phyloP scores from a whole-genome alignment of 2,329 filamentous ascomycete species.

The Neofusicoccum sp. region DNA sequence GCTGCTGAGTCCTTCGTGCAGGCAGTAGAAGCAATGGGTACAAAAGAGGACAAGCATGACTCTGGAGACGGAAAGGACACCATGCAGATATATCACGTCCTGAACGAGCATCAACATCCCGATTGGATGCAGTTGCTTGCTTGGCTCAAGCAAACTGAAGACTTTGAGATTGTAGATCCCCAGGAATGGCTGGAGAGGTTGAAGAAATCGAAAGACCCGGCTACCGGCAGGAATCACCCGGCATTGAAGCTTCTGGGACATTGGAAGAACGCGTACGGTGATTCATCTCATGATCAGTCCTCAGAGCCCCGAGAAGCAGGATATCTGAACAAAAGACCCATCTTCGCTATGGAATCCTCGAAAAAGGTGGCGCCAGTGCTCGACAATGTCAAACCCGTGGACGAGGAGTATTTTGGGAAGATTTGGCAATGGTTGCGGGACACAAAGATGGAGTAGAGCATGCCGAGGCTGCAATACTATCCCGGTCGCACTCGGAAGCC shows the following conservation, averaged over 20 bases:
- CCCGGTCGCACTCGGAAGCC: too few relatives aligned
- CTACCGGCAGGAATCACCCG: conserved; percentile 39
- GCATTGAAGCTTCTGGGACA: conserved; percentile 52
- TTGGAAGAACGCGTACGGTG: conserved; percentile 46
- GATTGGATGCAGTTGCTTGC: conserved; percentile 51
- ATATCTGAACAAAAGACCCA: conserved; percentile 4
- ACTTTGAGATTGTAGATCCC: conserved; percentile 46
- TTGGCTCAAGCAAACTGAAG: conserved; percentile 44
- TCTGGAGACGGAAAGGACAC: neutral
- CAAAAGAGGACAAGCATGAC: conserved; percentile 14
- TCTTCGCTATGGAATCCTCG: conserved; percentile 41
- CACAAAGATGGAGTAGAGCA: neutral
- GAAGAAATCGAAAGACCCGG: conserved; percentile 27
- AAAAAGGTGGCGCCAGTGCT: conserved; percentile 39
- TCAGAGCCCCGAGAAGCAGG: neutral
- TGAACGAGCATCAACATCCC: conserved; percentile 49
- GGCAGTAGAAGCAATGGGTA: conserved; percentile 22
- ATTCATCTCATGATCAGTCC: neutral
- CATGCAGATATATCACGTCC: conserved; percentile 50
- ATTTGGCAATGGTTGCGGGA: conserved; percentile 45
- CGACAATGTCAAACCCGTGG: conserved; percentile 41
- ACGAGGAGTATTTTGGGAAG: conserved; percentile 47
- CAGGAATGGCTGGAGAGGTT: conserved; percentile 48
- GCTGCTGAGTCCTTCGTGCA: conserved; percentile 49
- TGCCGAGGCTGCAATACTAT: neutral